Conservation (phyloP, 1,139 yeast species). For the Saccharomyces pastorianus region DNA sequence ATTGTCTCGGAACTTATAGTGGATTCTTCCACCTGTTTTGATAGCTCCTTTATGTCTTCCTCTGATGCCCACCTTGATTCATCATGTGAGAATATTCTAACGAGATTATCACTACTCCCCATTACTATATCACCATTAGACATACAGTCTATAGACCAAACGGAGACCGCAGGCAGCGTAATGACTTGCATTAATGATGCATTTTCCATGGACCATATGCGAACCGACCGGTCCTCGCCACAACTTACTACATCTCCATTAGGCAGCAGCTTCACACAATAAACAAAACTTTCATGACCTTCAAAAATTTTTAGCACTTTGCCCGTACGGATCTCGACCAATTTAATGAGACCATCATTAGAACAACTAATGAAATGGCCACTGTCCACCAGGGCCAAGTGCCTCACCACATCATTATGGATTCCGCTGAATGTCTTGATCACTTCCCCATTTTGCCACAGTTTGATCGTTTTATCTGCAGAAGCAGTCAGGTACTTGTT, state of each 20-base stretch:
- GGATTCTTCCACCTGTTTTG: conserved; percentile 52
- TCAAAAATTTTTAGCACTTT: conserved; percentile 37
- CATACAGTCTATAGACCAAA: conserved; percentile 66
- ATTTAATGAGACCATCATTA: conserved; percentile 69
- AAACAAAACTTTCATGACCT: conserved; percentile 84
- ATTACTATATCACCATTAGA: conserved; percentile 68
- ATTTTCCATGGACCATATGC: conserved; percentile 55
- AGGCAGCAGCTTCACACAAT: conserved; percentile 50
- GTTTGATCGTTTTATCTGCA: conserved; percentile 68
- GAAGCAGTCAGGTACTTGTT: conserved; percentile 64
- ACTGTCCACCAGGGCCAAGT: conserved; percentile 48
- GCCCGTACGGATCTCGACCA: conserved; percentile 51
- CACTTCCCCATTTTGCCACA: conserved; percentile 51
- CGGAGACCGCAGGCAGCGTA: conserved; percentile 75
- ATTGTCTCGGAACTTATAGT: conserved; percentile 43
- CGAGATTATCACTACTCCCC: conserved; percentile 70
- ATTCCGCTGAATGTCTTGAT: conserved; percentile 42
- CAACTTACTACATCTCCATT: conserved; percentile 54
- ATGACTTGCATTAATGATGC: conserved; percentile 58
- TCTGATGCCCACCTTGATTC: conserved; percentile 45
- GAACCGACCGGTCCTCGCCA: conserved; percentile 82
- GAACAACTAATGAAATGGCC: conserved; percentile 66
- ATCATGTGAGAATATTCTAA: conserved; percentile 61
- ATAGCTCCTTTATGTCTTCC: conserved; percentile 44
- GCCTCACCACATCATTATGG: conserved; percentile 79